These are phyloP conservation scores for Solanum sejunctum DNA, from an alignment of 257 asterid species.

Conservation along the genomic window DNA sequence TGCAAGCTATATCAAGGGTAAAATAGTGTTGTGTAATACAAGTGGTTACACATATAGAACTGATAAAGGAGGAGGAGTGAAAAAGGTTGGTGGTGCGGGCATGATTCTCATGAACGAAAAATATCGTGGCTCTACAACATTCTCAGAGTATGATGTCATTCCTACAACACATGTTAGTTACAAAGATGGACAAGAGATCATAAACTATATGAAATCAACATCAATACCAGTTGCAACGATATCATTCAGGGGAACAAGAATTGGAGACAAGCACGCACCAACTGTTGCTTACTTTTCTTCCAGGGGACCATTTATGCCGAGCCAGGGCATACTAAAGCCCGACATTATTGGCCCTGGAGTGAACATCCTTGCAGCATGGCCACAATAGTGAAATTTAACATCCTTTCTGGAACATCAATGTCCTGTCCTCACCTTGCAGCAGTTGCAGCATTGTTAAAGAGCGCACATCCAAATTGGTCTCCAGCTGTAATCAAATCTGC, in stretches of 20 bases:
- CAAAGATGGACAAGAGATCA: too few species aligned
- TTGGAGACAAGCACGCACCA: too few species aligned
- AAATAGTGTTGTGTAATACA: conserved; percentile 12
- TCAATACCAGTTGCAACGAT: too few species aligned
- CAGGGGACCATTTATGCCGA: too few species aligned
- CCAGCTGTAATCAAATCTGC: background rate
- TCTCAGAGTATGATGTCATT: conserved; percentile 3
- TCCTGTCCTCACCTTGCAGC: conserved; percentile 1
- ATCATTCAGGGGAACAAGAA: too few species aligned
- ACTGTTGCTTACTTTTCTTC: too few species aligned
- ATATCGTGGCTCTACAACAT: background rate
- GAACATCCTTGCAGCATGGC: background rate
- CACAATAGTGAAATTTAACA: background rate
- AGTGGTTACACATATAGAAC: conserved; percentile 1
- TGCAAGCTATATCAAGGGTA: conserved; percentile 1
- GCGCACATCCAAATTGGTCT: background rate
- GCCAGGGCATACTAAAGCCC: background rate
- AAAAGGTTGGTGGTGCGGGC: conserved; percentile 14
- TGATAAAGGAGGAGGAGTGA: conserved; percentile 3
- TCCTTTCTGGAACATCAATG: background rate
- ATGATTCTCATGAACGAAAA: conserved; percentile 12
- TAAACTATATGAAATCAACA: too few species aligned
- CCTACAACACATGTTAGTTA: background rate
- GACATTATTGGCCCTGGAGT: background rate
- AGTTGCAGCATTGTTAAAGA: background rate